Base-by-base conservation (phyloP, 2,329 filamentous ascomycete genomes). In the Penicillium rolfsii region DNA sequence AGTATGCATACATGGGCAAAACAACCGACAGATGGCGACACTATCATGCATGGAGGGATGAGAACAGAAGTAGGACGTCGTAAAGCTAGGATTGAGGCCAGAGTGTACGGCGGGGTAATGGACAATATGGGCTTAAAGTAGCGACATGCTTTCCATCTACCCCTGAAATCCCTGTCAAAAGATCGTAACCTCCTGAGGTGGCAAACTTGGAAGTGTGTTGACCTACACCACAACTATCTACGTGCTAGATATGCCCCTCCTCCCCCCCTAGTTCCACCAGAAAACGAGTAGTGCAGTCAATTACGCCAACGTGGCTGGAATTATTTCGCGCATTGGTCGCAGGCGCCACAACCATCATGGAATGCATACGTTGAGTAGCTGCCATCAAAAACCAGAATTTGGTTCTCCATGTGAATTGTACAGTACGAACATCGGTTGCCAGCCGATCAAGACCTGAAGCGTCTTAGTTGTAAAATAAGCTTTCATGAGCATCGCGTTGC, bases 311-410 rank as follows among this genome's bases (percentile, higher is more conserved):
- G 48, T 50, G 48, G 30, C 8, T n/a, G 28, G 30, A 35, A 12
- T 6, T 35, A 50, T 50, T 33, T 50, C 48, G 48, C 48, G 48
- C 48, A 50, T 50, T 50, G 48, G 48, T 50, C 48, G 30, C 48
- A 5, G 33, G 35, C 28, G 28, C 48, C 48, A 50, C 48, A 50
- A 33, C 35, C 9, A 11, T 48, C 26, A 48, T 19, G 26, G 26
- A 48, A 30, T 16, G 26, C 24, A 22, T 46, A 22, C 19, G 19
- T 22, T 22, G 19, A 22, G 19, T 22, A 14, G 45, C 45, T 48
- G 11, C 45, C 24, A 48, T 30, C 5, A n/a, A 48, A 28, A 28
- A 9, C 45, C 45, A n/a, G 24, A 48, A 16, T 26, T 6, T 26
- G 24, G 14, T 46, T 49, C 28, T 11, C 46, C 28, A 50, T 9